Percentiles rank a stretch among this genome's conserved stretches.
Conservation (phyloP, 2,329 filamentous ascomycete species). For the Fusarium sp. region DNA sequence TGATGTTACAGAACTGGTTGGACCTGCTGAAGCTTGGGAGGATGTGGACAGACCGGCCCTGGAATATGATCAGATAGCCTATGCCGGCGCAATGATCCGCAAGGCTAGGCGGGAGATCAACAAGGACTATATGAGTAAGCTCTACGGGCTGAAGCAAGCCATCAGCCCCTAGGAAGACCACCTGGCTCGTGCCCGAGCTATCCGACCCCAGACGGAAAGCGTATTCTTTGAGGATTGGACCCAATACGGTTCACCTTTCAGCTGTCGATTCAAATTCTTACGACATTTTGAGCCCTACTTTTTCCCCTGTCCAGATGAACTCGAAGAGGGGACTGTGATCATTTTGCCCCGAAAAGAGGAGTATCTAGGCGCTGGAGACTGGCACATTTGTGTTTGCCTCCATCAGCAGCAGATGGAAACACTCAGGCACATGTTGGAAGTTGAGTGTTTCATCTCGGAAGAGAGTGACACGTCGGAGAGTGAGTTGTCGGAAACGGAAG, state of each 20-base stretch:
- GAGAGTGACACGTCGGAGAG: too few relatives aligned
- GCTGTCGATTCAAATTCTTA: constrained; percentile 8
- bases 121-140: constrained; percentile 9
- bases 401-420: not conserved
- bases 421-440: not conserved
- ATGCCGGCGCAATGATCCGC: constrained; percentile 2
- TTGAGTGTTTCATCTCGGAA: not conserved
- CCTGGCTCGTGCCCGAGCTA: constrained; percentile 10
- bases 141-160: constrained; percentile 28
- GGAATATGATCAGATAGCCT: not conserved
- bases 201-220: constrained; percentile 17
- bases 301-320: not conserved
- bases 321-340: constrained; percentile 36
- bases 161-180: constrained; percentile 7
- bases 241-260: constrained; percentile 4
- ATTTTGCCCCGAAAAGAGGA: constrained; percentile 25
- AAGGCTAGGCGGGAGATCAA: constrained; percentile 5
- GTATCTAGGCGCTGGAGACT: not conserved
- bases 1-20: constrained; percentile 1
- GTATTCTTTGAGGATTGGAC: constrained; percentile 39
- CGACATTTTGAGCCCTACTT: constrained; percentile 25
- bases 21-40: not conserved
- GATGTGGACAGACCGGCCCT: not conserved
- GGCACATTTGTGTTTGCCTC: constrained; percentile 32
- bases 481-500: too few relatives aligned